Percentiles rank a stretch among this genome's conserved stretches.
These are phyloP conservation scores for Pholiota conissans DNA, from an alignment of 768 basidiomycete genomes.

Conservation along the genomic window DNA sequence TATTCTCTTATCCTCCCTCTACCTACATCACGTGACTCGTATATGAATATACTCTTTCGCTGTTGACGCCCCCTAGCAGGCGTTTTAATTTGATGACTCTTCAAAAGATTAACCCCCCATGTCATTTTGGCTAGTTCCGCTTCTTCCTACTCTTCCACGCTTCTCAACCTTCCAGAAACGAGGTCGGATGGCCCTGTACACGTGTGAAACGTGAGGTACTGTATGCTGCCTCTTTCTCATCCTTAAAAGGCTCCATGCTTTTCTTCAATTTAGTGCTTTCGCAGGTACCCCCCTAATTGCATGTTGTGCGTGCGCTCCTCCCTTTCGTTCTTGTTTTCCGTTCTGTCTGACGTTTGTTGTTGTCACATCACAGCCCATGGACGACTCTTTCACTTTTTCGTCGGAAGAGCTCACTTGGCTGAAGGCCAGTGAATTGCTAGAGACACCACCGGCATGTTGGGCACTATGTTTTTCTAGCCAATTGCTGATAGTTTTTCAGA, in stretches of 20 bases:
- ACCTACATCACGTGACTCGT: constrained; percentile 31
- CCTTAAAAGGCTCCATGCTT: constrained; percentile 13
- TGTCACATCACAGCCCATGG: constrained; percentile 28
- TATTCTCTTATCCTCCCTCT: constrained; percentile 12
- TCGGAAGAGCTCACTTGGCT: constrained; percentile 53
- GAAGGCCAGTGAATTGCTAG: constrained; percentile 34
- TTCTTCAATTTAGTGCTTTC: constrained; percentile 14
- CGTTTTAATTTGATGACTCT: constrained; percentile 28
- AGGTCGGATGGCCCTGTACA: constrained; percentile 36
- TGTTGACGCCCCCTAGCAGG: constrained; percentile 14
- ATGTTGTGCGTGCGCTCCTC: constrained; percentile 18
- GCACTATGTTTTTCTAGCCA: not conserved
- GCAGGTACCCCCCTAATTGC: constrained; percentile 1
- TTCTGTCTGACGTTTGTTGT: not conserved
- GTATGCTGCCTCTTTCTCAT: constrained; percentile 19
- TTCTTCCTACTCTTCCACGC: constrained; percentile 23
- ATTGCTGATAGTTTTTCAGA: constrained; percentile 6
- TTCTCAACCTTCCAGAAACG: constrained; percentile 30
- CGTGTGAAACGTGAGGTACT: constrained; percentile 48
- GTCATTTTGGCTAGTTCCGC: constrained; percentile 13
- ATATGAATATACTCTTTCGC: constrained; percentile 22
- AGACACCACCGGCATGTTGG: constrained; percentile 16
- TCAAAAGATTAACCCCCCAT: constrained; percentile 15
- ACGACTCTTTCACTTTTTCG: constrained; percentile 33
- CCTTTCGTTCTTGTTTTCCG: constrained; percentile 5